Conservation (phyloP, 441 rosid species). For the Corymbia citriodora region DNA sequence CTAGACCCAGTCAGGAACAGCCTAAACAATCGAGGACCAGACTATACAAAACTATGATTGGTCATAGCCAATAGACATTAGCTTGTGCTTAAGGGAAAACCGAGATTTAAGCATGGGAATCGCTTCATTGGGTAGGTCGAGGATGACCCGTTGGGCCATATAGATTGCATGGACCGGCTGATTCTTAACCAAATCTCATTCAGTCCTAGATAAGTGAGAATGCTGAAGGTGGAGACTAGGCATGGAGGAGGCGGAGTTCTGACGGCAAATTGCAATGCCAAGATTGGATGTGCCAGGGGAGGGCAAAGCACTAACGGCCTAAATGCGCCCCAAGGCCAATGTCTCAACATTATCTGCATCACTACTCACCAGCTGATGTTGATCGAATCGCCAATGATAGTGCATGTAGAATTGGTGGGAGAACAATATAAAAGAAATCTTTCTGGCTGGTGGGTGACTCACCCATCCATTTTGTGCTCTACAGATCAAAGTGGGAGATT, state of each 20-base stretch:
- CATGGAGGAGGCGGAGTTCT: not conserved
- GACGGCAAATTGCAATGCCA: not conserved
- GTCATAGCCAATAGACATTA: not conserved
- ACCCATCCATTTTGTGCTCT: not conserved
- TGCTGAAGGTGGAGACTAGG: not conserved
- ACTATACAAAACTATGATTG: not conserved
- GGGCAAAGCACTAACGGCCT: not conserved
- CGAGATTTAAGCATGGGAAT: not conserved
- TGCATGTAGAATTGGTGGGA: not conserved
- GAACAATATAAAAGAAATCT: not conserved
- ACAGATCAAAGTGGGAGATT: not conserved
- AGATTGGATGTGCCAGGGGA: not conserved
- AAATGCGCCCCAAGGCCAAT: not conserved
- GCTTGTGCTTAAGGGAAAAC: not conserved
- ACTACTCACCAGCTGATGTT: not conserved
- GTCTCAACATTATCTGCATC: not conserved
- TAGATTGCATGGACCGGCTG: not conserved
- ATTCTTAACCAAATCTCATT: not conserved
- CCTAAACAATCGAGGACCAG: not conserved
- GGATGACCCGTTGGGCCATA: not conserved
- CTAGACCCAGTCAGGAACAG: not conserved
- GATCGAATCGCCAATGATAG: not conserved
- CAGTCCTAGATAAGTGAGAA: not conserved
- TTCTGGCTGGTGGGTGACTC: not conserved
- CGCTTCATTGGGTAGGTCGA: not conserved